Evolutionary conservation across 257 asterid genomes (phyloP), one percentile per base, ranked within the genome.

Genomic region (Solanum sejunctum): DNA sequence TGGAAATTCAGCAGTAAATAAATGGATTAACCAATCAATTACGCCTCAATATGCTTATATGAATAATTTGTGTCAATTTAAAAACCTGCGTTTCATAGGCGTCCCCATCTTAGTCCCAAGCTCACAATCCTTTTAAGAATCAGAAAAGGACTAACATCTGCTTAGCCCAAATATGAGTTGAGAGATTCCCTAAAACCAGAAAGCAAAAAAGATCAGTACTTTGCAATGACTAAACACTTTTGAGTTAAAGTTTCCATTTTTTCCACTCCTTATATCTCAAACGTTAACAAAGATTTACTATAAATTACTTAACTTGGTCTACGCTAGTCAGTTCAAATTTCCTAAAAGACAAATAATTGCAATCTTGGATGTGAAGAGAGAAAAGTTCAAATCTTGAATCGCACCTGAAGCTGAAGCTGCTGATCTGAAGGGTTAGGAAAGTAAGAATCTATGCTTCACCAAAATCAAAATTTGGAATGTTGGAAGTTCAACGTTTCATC

Each of bases 71-170:
- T 58, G 10, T 56, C 23, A 20, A 9, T 2, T 58, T 3, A 87
- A 83, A 58, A 91, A 84, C 78, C 87, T 84, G 67, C 91, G 94
- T 36, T 78, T 78, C 83, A 93, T 86, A 45, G 85, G 85, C 63
- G 80, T 63, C 23, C 88, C 94, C 95, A 89, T 91, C 66, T n/a
- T 85, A 69, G 61, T 80, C 80, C n/a, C 20, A 52, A 47, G 43
- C 54, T 45, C 89, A 32, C 86, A 86, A 85, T 58, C 81, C 83
- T 17, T 84, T 56, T 43, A 72, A 56, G 49, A 84, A 21, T 28
- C 86, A 47, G 77, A 73, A 32, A 8, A 84, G 52, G 15, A 32
- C 69, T 39, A 18, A 78, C 83, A 78, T 78, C 64, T 78, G 28
- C 83, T 78, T 10, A 78, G 49, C 6, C 60, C 63, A 51, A 51